A percentile compares a stretch with the other conserved stretches of the same genome.
Evolutionary conservation across 306 rosid species (phyloP).

Genomic region (Quercus ilex): DNA sequence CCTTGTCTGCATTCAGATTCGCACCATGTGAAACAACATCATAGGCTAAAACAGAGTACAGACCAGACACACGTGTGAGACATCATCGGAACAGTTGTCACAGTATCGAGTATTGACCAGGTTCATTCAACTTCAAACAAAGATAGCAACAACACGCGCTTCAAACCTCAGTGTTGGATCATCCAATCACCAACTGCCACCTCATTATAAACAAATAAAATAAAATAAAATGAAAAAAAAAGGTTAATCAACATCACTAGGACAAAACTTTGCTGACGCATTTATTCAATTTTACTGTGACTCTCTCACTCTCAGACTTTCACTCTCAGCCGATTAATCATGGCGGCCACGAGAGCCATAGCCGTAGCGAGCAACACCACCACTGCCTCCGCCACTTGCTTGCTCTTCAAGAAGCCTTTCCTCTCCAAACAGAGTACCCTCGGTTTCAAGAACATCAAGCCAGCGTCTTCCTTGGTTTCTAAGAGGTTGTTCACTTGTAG

Average conservation of each 20-base stretch:
- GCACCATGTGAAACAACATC: no score
- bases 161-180: not conserved
- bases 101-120: no score
- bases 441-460: slow-evolving; percentile 33
- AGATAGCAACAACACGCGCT: not conserved
- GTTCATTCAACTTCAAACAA: no score
- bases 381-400: slow-evolving; percentile 34
- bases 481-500: slow-evolving; percentile 55
- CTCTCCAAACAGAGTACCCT: slow-evolving; percentile 24
- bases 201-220: not conserved
- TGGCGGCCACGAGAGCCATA: slow-evolving; percentile 86
- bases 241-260: not conserved
- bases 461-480: slow-evolving; percentile 18
- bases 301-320: slow-evolving; percentile 3
- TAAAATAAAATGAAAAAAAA: not conserved
- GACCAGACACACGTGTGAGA: no score
- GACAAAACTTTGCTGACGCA: not conserved
- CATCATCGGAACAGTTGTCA: no score
- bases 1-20: no score
- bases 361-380: slow-evolving; percentile 47
- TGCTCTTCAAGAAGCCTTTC: slow-evolving; percentile 38
- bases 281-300: not conserved
- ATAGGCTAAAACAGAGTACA: no score
- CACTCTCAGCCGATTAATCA: slow-evolving; percentile 15
- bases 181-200: not conserved